Percentiles rank a stretch among this genome's conserved stretches.
phyloP scores from a whole-genome alignment of 129 eudicot species.

The Solidago caesia region DNA sequence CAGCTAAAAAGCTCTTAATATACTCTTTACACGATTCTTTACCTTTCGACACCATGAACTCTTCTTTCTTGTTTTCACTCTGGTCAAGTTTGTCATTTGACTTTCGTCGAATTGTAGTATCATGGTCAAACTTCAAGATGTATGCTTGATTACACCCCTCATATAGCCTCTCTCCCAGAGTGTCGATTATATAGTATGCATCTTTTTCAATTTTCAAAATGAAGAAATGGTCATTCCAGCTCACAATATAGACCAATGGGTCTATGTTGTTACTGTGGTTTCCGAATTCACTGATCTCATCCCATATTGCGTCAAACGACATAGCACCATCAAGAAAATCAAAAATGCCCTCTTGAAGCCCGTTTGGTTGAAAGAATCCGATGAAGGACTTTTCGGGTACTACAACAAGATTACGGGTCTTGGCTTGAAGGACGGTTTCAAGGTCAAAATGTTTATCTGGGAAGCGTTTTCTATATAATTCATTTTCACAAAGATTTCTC shows the following conservation, averaged over 20 bases:
- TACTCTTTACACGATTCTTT: constrained; percentile 85
- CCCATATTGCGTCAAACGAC: constrained; percentile 66
- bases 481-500: constrained; percentile 54
- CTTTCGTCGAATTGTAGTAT: constrained; percentile 37
- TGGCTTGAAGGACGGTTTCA: constrained; percentile 51
- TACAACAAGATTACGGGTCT: constrained; percentile 38
- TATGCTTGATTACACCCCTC: constrained; percentile 70
- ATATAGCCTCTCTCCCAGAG: constrained; percentile 63
- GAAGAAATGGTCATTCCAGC: constrained; percentile 73
- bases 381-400: constrained; percentile 50
- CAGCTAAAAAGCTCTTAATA: constrained; percentile 76
- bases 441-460: constrained; percentile 66
- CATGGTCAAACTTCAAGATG: constrained; percentile 46
- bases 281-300: constrained; percentile 41
- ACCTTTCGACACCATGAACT: constrained; percentile 43
- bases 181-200: constrained; percentile 61
- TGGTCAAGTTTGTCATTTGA: constrained; percentile 11
- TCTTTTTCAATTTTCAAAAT: constrained; percentile 49
- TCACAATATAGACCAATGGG: constrained; percentile 50
- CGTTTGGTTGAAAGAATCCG: constrained; percentile 52
- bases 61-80: constrained; percentile 25
- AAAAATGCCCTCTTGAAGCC: constrained; percentile 36
- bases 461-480: constrained; percentile 34
- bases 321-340: constrained; percentile 54
- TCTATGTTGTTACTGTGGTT: constrained; percentile 23